Conservation (phyloP, 345 rosid species). For the Dimocarpus longan region DNA sequence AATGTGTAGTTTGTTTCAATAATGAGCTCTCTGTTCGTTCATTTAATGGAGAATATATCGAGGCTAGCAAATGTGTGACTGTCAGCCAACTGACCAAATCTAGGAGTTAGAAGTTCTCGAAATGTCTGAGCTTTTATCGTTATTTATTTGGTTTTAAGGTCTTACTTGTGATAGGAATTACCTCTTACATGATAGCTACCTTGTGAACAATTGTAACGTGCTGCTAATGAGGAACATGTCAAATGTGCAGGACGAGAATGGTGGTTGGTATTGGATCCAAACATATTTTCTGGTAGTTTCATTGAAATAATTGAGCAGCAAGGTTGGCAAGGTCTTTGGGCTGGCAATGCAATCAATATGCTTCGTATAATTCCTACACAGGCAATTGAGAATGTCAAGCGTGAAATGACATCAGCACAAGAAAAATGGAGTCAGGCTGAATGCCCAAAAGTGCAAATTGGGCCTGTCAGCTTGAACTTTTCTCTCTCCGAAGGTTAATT, state of each 20-base stretch:
- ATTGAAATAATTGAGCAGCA: conserved; percentile 78
- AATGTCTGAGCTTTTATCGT: too few species aligned
- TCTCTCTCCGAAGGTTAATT: too few species aligned
- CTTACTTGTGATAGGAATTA: background rate
- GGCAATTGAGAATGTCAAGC: conserved; percentile 89
- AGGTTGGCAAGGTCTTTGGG: conserved; percentile 98
- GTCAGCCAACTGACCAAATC: too few species aligned
- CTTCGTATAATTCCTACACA: conserved; percentile 92
- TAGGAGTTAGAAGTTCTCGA: too few species aligned
- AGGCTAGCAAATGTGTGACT: too few species aligned
- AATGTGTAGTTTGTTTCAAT: too few species aligned
- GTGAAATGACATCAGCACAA: conserved; percentile 69
- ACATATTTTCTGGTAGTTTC: conserved; percentile 86
- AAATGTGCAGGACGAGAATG: conserved; percentile 97
- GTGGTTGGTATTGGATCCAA: conserved; percentile 95
- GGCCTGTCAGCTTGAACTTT: conserved; percentile 55
- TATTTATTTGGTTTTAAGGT: too few species aligned
- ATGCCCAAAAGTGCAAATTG: conserved; percentile 62
- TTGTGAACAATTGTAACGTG: background rate
- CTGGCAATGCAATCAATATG: conserved; percentile 93
- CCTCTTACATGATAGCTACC: background rate
- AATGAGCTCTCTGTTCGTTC: too few species aligned
- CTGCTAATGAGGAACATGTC: background rate
- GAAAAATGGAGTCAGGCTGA: conserved; percentile 61
- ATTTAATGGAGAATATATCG: too few species aligned